These are phyloP conservation scores for Salisapilia sapeloensis DNA, from an alignment of 352 stramenopile genomes.

Conservation along the genomic window DNA sequence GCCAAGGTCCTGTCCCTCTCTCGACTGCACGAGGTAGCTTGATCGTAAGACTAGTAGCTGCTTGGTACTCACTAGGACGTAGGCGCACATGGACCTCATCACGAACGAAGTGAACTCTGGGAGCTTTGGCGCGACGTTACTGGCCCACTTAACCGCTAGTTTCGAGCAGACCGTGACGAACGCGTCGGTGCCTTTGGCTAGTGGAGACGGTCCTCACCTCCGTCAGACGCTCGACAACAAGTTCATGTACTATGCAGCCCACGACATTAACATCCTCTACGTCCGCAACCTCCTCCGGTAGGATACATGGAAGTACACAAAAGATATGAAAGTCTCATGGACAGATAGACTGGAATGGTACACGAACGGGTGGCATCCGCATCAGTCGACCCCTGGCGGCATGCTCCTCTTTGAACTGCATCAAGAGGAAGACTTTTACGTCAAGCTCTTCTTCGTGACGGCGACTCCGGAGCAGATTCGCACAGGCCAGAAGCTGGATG, in stretches of 20 bases:
- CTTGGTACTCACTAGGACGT: constrained; percentile 2
- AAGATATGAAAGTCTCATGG: constrained; percentile 1
- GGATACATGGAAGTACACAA: not conserved
- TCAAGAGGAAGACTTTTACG: constrained; percentile 23
- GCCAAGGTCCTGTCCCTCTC: constrained; percentile 36
- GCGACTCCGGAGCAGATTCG: constrained; percentile 60
- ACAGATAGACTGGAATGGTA: constrained; percentile 38
- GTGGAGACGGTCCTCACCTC: constrained; percentile 30
- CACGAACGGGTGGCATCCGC: constrained; percentile 45
- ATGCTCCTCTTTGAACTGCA: constrained; percentile 73
- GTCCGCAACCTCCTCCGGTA: constrained; percentile 54
- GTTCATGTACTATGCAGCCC: constrained; percentile 53
- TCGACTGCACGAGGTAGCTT: constrained; percentile 32
- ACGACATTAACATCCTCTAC: constrained; percentile 73
- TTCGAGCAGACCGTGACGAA: constrained; percentile 42
- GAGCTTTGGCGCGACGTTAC: constrained; percentile 56
- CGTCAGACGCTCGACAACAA: constrained; percentile 27
- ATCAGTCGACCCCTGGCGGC: constrained; percentile 45
- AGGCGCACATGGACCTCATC: constrained; percentile 64
- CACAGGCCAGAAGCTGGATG: constrained; percentile 25
- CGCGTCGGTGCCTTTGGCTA: constrained; percentile 15
- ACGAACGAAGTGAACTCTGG: constrained; percentile 65
- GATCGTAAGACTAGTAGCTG: constrained; percentile 1
- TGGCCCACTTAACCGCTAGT: constrained; percentile 57
- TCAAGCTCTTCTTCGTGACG: constrained; percentile 55